phyloP scores from a whole-genome alignment of 2,329 filamentous ascomycete species.

The Botrytis cinerea region DNA sequence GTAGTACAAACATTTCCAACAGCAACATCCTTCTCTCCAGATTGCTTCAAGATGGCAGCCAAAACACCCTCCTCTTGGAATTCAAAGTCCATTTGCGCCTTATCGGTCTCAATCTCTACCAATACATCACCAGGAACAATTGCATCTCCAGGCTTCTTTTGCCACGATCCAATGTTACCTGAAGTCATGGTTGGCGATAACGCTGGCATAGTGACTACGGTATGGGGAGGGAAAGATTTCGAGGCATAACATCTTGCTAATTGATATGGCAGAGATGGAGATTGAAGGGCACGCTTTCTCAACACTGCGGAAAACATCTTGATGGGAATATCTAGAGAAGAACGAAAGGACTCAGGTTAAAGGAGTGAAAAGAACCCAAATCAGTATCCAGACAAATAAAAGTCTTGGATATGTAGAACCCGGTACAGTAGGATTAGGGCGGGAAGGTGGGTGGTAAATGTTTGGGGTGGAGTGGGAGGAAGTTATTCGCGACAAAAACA shows the following conservation, averaged over 20 bases:
- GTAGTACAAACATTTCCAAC: conserved; percentile 82
- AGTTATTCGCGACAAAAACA: conserved; percentile 26
- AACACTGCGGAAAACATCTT: conserved; percentile 65
- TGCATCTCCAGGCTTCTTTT: conserved; percentile 91
- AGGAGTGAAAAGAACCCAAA: conserved; percentile 25
- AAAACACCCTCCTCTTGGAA: conserved; percentile 97
- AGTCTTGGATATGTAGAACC: conserved; percentile 32
- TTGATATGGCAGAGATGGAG: conserved; percentile 52
- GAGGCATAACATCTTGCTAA: conserved; percentile 57
- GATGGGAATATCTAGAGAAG: conserved; percentile 30
- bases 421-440: conserved; percentile 25
- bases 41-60: conserved; percentile 90
- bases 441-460: conserved; percentile 10
- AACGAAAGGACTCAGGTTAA: conserved; percentile 28
- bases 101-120: conserved; percentile 98
- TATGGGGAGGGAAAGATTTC: conserved; percentile 91
- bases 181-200: conserved; percentile 96
- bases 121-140: conserved; percentile 91
- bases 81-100: conserved; percentile 99
- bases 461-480: conserved; percentile 23
- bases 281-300: conserved; percentile 61
- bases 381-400: conserved; percentile 35
- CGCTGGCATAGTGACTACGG: conserved; percentile 95
- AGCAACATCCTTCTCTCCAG: conserved; percentile 88
- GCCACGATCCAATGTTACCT: conserved; percentile 95